Percentiles rank a stretch among this genome's conserved stretches.
phyloP scores from a whole-genome alignment of 805 yeast genomes.

The Candida boleticola region DNA sequence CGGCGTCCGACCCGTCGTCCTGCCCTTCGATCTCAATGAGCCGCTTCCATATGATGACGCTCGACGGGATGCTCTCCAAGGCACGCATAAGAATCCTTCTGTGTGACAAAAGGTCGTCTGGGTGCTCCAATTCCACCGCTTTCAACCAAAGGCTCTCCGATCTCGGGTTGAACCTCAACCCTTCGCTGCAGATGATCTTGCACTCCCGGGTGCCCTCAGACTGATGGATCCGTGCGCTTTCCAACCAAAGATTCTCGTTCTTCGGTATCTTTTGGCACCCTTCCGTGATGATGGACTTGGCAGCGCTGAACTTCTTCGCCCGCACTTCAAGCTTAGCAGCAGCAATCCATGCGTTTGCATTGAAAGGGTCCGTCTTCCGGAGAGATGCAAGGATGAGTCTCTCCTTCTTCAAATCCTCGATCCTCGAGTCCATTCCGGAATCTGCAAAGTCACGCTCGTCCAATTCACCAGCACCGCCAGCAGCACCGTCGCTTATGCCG shows the following conservation, averaged over 20 bases:
- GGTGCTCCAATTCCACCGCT: constrained; percentile 62
- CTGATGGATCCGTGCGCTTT: constrained; percentile 62
- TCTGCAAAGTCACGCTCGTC: constrained; percentile 21
- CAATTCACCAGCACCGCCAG: no score
- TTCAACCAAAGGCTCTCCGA: constrained; percentile 71
- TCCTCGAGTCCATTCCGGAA: constrained; percentile 18
- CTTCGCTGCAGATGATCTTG: constrained; percentile 62
- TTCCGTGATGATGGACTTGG: constrained; percentile 61
- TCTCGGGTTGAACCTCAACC: constrained; percentile 52
- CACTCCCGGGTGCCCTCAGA: constrained; percentile 41
- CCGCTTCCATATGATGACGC: constrained; percentile 64
- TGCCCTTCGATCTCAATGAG: constrained; percentile 61
- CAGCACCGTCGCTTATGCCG: constrained; percentile 24
- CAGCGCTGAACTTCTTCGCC: constrained; percentile 53
- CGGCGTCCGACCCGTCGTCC: constrained; percentile 18
- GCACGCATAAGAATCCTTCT: constrained; percentile 67
- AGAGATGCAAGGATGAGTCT: constrained; percentile 63
- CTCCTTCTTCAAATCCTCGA: constrained; percentile 60
- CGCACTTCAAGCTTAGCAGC: constrained; percentile 76
- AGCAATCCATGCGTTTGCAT: constrained; percentile 82
- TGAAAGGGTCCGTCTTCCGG: constrained; percentile 68
- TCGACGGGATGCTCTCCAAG: constrained; percentile 59
- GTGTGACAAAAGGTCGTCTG: constrained; percentile 47
- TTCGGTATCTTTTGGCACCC: constrained; percentile 71
- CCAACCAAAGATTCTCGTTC: constrained; percentile 80